Evolutionary conservation across 169 alveolate genomes (phyloP), one percentile per base, ranked within the genome.

Genomic region (Perkinsus chesapeaki): DNA sequence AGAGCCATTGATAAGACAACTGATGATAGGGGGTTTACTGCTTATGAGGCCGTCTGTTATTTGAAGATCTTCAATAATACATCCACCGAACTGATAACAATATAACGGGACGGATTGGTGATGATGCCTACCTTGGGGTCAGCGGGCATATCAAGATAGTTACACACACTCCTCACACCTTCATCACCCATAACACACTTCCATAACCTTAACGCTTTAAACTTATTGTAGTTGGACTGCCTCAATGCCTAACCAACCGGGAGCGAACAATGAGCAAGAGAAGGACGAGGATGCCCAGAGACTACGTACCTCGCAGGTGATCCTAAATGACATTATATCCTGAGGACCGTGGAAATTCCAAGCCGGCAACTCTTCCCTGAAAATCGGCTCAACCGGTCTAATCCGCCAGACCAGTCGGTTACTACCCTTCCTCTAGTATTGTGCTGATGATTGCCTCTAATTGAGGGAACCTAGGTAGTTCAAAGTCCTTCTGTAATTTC

Each of bases 171-270:
- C 34, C 92, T 48, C 39, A 91, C 92, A 9, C 73, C 39, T 31
- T 91, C 92, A 27, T 91, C 92, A 5, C 92, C 92, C 92, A 39
- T 91, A 1, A 39, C 92, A 19, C 92, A 91, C 92, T 91, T 91
- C 92, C 92, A 91, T 19, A 91, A 19, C 10, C 92, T 39, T 31
- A 91, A 3, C 7, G 39, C 48, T 39, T 39, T 36, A 1, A 91
- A 39, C 47, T 91, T 91, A 23, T 91, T 91, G 92, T 91, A 91
- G 73, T 39, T 91, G 92, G 82, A 60, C 82, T 60, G 36, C 31
- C 82, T 27, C 31, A 60, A 60, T 12, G 82, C 82, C 82, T 60
- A 16, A 43, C 5, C 23, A 9, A 60, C 27, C 82, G 37, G 82
- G 27, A 7, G 31, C 7, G 0, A 12, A 7, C 1, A 16, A 16